Evolutionary conservation across 225 moss, liverwort and hornwort genomes (phyloP).

Genomic region (Polytrichum commune): DNA sequence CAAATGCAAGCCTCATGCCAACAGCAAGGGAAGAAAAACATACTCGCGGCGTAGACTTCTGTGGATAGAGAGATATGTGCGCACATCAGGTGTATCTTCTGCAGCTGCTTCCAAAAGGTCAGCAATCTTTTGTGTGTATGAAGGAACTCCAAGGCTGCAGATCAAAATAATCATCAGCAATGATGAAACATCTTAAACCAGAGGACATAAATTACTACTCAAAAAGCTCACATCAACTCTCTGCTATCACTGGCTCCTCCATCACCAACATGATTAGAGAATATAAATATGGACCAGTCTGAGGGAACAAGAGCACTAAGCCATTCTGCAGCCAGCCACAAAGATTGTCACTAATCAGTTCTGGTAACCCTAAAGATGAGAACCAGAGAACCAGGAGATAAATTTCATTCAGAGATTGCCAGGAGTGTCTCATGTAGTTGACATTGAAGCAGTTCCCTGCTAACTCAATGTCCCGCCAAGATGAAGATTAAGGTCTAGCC

Average conservation of each 20-base stretch:
- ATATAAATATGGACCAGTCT: neutral
- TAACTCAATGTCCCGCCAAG: neutral
- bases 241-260: too few relatives aligned
- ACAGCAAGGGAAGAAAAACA: conserved; percentile 15
- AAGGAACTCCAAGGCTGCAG: conserved; percentile 67
- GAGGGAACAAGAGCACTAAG: neutral
- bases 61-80: conserved; percentile 57
- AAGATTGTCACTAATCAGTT: too few relatives aligned
- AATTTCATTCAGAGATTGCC: neutral
- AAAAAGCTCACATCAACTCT: too few relatives aligned
- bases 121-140: conserved; percentile 81
- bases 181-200: neutral
- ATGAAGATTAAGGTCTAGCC: neutral
- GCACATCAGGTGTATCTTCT: conserved; percentile 79
- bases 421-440: neutral
- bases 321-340: too few relatives aligned
- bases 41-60: conserved; percentile 73
- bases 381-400: too few relatives aligned
- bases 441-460: neutral
- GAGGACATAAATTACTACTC: neutral
- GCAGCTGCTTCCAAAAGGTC: conserved; percentile 83
- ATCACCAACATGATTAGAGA: neutral
- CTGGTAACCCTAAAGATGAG: too few relatives aligned
- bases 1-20: neutral
- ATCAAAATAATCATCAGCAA: neutral